Evolutionary conservation across 2,329 filamentous ascomycete genomes (phyloP).

Genomic region (Alternaria metachromatica): DNA sequence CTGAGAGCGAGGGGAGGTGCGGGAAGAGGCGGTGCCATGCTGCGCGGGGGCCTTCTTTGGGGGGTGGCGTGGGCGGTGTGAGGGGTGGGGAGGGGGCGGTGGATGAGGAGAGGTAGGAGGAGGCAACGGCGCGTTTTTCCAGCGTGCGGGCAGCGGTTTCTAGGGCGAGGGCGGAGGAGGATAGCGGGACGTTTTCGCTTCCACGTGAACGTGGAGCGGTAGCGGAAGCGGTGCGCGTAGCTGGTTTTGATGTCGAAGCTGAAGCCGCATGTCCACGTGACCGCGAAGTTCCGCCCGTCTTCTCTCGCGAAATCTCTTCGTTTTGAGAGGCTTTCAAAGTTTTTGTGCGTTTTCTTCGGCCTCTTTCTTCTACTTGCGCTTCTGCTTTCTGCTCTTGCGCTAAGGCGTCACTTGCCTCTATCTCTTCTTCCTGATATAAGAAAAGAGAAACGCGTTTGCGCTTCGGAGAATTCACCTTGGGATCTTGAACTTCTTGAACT

Average conservation of each 20-base stretch:
- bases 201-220: not conserved
- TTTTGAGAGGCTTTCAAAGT: not conserved
- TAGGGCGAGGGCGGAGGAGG: not conserved
- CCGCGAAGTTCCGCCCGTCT: not conserved
- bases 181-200: fast-evolving
- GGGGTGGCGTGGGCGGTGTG: not conserved
- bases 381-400: not conserved
- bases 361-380: not conserved
- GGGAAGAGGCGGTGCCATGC: not conserved
- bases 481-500: not conserved
- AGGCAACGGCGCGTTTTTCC: fast-evolving
- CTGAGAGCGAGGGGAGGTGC: not conserved
- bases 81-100: no score
- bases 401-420: not conserved
- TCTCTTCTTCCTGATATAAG: fast-evolving
- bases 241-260: not conserved
- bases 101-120: not conserved
- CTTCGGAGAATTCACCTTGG: not conserved
- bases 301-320: not conserved
- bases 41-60: not conserved
- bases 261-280: not conserved
- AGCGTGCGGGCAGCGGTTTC: not conserved
- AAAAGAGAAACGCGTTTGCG: not conserved
- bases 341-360: not conserved
- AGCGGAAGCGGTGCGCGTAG: not conserved